Conservation (phyloP, 2,329 filamentous ascomycete genomes). For the Cladosporium velox region DNA sequence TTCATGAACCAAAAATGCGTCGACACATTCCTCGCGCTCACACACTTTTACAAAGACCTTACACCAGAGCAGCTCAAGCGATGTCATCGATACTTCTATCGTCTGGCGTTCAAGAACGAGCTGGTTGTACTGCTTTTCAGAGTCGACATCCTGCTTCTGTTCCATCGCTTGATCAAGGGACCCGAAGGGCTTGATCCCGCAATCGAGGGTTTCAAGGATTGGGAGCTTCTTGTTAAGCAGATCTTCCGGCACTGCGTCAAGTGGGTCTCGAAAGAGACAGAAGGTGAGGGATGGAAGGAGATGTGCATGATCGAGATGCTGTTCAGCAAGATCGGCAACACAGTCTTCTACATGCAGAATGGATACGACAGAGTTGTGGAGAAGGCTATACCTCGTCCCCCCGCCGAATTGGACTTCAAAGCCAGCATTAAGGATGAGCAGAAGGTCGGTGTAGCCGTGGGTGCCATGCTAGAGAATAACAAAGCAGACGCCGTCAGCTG, state of each 20-base stretch:
- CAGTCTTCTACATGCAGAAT: conserved; percentile 84
- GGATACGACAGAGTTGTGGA: conserved; percentile 80
- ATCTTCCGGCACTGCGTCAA: conserved; percentile 78
- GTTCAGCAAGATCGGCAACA: conserved; percentile 86
- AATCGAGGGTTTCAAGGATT: conserved; percentile 73
- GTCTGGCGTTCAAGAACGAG: conserved; percentile 92
- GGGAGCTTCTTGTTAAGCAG: conserved; percentile 86
- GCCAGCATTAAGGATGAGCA: conserved; percentile 67
- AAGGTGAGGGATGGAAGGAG: conserved; percentile 72
- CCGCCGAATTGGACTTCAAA: conserved; percentile 81
- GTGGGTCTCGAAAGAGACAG: conserved; percentile 58
- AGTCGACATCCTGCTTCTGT: conserved; percentile 83
- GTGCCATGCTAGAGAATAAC: conserved; percentile 76
- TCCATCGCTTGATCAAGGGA: conserved; percentile 90
- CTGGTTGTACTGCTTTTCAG: conserved; percentile 85
- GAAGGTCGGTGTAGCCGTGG: conserved; percentile 72
- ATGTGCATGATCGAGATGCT: conserved; percentile 81
- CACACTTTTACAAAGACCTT: conserved; percentile 78
- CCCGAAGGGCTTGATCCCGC: conserved; percentile 71
- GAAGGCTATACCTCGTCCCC: conserved; percentile 66
- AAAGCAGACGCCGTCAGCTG: conserved; percentile 76
- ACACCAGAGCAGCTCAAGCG: conserved; percentile 80
- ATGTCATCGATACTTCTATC: conserved; percentile 90
- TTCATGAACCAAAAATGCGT: conserved; percentile 84
- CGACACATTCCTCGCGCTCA: conserved; percentile 83